Percentiles rank a stretch among this genome's conserved stretches.
Evolutionary conservation across 768 basidiomycete genomes (phyloP).

Genomic region (Rhizopogon roseolus): DNA sequence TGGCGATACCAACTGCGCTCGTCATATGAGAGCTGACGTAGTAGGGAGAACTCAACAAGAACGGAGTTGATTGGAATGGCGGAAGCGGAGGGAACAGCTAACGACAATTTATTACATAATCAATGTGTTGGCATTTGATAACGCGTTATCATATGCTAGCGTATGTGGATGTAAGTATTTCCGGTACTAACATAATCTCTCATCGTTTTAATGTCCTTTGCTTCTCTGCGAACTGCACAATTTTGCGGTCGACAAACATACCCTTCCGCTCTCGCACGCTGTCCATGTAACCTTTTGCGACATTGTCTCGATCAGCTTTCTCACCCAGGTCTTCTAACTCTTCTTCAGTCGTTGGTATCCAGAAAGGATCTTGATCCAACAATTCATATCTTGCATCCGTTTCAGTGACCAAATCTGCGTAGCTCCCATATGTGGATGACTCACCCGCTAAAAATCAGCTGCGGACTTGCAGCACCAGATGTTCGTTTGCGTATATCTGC

Average conservation of each 20-base stretch:
- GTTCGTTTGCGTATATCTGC: constrained; percentile 93
- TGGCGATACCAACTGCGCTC: constrained; percentile 14
- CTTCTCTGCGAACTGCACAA: constrained; percentile 95
- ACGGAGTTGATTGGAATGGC: constrained; percentile 8
- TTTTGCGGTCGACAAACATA: constrained; percentile 91
- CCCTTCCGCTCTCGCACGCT: constrained; percentile 88
- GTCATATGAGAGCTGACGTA: constrained; percentile 17
- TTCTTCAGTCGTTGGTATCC: constrained; percentile 96
- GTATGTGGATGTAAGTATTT: no score
- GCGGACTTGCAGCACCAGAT: constrained; percentile 95
- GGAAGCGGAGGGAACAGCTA: constrained; percentile 2
- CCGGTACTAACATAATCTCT: constrained; percentile 6
- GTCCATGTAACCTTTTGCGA: constrained; percentile 94
- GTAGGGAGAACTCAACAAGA: not conserved
- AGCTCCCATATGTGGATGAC: constrained; percentile 18
- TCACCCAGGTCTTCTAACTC: constrained; percentile 96
- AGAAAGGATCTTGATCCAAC: constrained; percentile 92
- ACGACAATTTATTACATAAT: constrained; percentile 21
- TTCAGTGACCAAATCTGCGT: constrained; percentile 9
- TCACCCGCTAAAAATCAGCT: constrained; percentile 93
- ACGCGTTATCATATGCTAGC: not conserved
- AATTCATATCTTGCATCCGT: constrained; percentile 70
- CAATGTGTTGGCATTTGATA: not conserved
- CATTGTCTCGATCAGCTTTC: constrained; percentile 88
- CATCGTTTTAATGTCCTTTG: constrained; percentile 81